Base-by-base conservation (phyloP, 441 rosid genomes). In the Gossypium armourianum region DNA sequence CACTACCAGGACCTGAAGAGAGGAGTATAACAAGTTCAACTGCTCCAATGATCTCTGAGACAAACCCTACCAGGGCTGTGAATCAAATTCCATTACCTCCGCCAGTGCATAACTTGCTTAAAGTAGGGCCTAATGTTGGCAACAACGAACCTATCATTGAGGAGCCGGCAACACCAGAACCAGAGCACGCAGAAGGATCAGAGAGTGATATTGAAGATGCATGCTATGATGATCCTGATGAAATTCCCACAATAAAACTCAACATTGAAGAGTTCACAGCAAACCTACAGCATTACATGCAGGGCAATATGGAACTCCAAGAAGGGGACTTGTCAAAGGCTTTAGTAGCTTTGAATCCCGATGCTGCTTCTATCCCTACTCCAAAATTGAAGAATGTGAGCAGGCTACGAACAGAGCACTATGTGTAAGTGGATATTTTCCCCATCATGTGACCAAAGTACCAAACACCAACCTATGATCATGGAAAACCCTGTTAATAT, bases 401-500 rank as follows among this genome's bases (percentile, higher is more conserved):
- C 74, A 85, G 89, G 58, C 87, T 95, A 66, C 86, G 98, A 58
- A 95, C 99, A 56, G 99, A 95, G 81, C 98, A 95, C 74, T 86
- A 82, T 79, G 99, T 95, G 99, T 92, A 87, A 95, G 99, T 82
- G 71, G n/a, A 80, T 61, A 28, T 69, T 73, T 69, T 69, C 74
- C 70, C 20, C 54, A 29, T 74, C 43, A 68, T 29, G 43, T 56
- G 19, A 68, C 71, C 12, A 29, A 52, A 53, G 5, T 52, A 52
- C 12, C 21, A 57, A 56, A 21, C n/a, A n/a, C 43, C 19, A 67
- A 23, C 15, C 40, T 15, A 12, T 10, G 10, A 45, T 61, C 43
- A 61, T 32, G 15, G 53, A 55, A 20, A 56, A 62, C 63, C 45
- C 16, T 12, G 43, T 13, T 10, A 28, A 15, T 62, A 45, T 49